Conservation (phyloP, 2,329 filamentous ascomycete species). For the Xylariaceae sp. region DNA sequence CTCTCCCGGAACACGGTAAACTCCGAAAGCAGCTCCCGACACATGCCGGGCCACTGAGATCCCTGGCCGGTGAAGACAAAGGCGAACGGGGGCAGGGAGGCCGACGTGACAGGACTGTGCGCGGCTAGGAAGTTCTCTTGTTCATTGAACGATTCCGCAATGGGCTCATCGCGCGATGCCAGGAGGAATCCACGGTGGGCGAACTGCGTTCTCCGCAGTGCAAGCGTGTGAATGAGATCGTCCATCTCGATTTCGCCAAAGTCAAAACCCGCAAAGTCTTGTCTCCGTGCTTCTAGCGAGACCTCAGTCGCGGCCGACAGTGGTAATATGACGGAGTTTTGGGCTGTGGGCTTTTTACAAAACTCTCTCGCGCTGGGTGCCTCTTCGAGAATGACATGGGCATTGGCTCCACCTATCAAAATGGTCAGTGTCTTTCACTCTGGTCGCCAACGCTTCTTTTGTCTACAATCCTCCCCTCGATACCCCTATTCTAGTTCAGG, state of each 20-base stretch:
- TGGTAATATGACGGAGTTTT: neutral
- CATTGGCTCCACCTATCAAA: neutral
- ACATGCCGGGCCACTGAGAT: constrained; percentile 31
- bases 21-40: constrained; percentile 22
- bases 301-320: neutral
- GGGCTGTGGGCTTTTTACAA: neutral
- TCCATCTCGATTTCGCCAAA: neutral
- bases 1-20: constrained; percentile 14
- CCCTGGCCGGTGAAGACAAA: constrained; percentile 30
- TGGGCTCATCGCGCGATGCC: neutral
- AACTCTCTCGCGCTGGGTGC: no score
- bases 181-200: neutral
- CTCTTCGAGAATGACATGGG: neutral
- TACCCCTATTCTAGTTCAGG: no score
- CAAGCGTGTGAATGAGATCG: neutral
- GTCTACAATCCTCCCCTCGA: no score
- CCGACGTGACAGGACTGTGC: no score
- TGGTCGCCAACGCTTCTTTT: no score
- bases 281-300: neutral
- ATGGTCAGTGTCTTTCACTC: no score
- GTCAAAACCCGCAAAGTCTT: neutral
- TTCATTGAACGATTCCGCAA: no score
- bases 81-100: neutral
- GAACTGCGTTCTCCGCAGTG: neutral
- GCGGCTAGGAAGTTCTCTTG: no score